Percentiles rank a stretch among this genome's conserved stretches.
These are phyloP conservation scores for Phytopythium delawarense DNA, from an alignment of 352 stramenopile genomes.

Conservation along the genomic window DNA sequence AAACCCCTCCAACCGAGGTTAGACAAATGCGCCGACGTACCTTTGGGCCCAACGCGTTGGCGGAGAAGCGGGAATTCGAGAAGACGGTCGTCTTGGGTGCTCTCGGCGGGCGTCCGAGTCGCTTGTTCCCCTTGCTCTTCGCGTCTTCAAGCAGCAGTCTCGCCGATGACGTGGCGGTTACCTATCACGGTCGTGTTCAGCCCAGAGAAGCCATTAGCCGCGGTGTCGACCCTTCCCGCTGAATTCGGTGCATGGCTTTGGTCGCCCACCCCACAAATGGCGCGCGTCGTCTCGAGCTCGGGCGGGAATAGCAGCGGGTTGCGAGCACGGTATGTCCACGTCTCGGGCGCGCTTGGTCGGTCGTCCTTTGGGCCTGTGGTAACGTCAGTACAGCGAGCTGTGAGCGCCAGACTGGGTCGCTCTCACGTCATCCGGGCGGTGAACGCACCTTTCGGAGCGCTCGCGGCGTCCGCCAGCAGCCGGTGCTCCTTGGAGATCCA, in stretches of 20 bases:
- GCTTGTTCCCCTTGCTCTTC: conserved; percentile 11
- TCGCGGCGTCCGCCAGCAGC: conserved; percentile 51
- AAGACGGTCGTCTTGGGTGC: conserved; percentile 55
- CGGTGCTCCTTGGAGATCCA: conserved; percentile 72
- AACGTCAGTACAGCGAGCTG: neutral
- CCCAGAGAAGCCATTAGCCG: neutral
- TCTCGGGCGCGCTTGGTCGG: conserved; percentile 60
- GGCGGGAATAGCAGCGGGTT: conserved; percentile 78
- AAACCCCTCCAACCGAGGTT: no score
- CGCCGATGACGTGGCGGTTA: conserved; percentile 11
- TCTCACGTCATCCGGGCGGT: neutral
- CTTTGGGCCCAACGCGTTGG: conserved; percentile 9
- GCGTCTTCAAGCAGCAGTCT: conserved; percentile 42
- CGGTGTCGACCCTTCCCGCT: neutral
- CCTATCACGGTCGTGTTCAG: conserved; percentile 9
- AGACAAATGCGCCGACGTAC: conserved; percentile 9
- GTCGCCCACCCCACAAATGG: conserved; percentile 44
- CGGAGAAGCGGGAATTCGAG: conserved; percentile 66
- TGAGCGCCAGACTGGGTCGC: neutral
- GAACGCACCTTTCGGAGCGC: conserved; percentile 41
- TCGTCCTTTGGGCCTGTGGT: conserved; percentile 44
- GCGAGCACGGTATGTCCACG: conserved; percentile 67
- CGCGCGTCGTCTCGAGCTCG: conserved; percentile 43
- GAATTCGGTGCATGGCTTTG: neutral
- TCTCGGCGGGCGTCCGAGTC: conserved; percentile 21